Evolutionary conservation across 2,329 filamentous ascomycete species (phyloP).

Genomic region (Pseudopithomyces chartarum): DNA sequence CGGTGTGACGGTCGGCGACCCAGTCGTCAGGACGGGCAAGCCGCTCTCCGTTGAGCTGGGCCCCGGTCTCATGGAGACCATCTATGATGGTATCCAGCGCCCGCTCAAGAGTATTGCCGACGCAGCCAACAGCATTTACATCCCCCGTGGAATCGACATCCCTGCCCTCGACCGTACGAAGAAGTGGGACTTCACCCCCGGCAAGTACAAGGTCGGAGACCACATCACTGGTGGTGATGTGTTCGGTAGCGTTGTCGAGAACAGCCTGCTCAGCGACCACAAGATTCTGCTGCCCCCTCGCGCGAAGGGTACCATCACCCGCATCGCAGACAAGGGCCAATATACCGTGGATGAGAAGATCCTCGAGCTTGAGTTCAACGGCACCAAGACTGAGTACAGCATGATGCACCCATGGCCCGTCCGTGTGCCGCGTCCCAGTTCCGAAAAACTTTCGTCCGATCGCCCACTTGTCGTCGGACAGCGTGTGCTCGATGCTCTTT

Average conservation of each 20-base stretch:
- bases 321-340: slow-evolving; percentile 84
- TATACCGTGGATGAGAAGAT: slow-evolving; percentile 96
- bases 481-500: slow-evolving; percentile 92
- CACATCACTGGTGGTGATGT: slow-evolving; percentile 96
- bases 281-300: slow-evolving; percentile 90
- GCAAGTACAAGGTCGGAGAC: slow-evolving; percentile 87
- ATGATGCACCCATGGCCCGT: slow-evolving; percentile 99
- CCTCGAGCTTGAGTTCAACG: slow-evolving; percentile 95
- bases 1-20: slow-evolving; percentile 94
- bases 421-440: slow-evolving; percentile 89
- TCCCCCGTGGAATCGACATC: slow-evolving; percentile 88
- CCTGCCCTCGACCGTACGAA: slow-evolving; percentile 87
- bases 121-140: slow-evolving; percentile 87
- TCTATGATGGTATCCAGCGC: slow-evolving; percentile 98
- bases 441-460: slow-evolving; percentile 88
- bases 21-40: slow-evolving; percentile 88
- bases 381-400: slow-evolving; percentile 88
- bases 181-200: slow-evolving; percentile 95
- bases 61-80: slow-evolving; percentile 96
- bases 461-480: slow-evolving; percentile 95
- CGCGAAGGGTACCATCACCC: slow-evolving; percentile 88
- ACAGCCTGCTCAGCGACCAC: slow-evolving; percentile 92
- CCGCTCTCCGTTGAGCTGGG: slow-evolving; percentile 96
- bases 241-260: slow-evolving; percentile 94
- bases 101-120: slow-evolving; percentile 85